Percentiles rank a stretch among this genome's conserved stretches.
Evolutionary conservation across 2,329 filamentous ascomycete species (phyloP).

Genomic region (Aspergillus terreus): DNA sequence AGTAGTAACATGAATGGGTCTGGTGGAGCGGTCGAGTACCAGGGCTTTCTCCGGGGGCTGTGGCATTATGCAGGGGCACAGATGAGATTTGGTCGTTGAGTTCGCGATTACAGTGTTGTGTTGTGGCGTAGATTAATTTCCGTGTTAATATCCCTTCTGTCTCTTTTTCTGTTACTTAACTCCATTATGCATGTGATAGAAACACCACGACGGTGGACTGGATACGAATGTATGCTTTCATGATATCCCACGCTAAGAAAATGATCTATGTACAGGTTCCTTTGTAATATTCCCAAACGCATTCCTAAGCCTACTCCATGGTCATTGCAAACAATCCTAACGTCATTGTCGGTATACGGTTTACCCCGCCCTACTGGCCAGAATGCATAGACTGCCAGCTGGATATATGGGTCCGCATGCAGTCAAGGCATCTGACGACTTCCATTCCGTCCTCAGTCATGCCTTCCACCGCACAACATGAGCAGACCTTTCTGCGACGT

Average conservation of each 20-base stretch:
- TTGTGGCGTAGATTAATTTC: neutral
- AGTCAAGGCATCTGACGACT: constrained; percentile 36
- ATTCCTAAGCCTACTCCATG: no score
- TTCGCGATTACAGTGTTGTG: neutral
- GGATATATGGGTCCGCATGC: constrained; percentile 22
- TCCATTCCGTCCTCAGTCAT: constrained; percentile 35
- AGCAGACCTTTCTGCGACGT: constrained; percentile 34
- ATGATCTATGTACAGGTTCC: no score
- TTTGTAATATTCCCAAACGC: no score
- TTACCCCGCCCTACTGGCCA: neutral
- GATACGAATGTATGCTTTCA: no score
- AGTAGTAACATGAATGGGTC: constrained; percentile 34
- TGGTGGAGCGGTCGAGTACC: constrained; percentile 70
- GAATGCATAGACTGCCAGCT: constrained; percentile 12
- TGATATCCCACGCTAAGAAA: no score
- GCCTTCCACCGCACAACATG: constrained; percentile 38
- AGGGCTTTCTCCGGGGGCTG: constrained; percentile 82
- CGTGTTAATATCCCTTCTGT: neutral
- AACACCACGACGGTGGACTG: no score
- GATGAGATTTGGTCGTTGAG: constrained; percentile 72
- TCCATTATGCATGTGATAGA: no score
- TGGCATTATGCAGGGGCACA: constrained; percentile 82
- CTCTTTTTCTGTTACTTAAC: no score
- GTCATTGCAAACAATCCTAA: neutral
- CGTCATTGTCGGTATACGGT: neutral